Evolutionary conservation across 2,329 filamentous ascomycete genomes (phyloP).

Genomic region (Zalaria sp.): DNA sequence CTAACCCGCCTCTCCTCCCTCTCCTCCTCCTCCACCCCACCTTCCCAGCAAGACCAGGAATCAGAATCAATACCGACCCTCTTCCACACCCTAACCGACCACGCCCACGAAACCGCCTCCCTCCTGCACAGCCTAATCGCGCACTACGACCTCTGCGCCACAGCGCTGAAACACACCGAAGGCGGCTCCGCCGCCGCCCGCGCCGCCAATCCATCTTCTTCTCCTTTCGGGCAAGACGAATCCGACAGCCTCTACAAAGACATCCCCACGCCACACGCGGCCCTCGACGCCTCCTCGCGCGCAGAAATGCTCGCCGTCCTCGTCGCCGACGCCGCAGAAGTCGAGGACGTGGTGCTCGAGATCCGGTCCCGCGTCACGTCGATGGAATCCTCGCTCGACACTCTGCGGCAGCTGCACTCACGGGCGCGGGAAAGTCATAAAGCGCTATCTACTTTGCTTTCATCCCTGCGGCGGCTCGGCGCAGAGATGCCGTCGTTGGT

Average conservation of each 20-base stretch:
- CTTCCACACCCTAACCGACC: constrained; percentile 46
- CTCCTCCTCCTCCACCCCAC: constrained; percentile 6
- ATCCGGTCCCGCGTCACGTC: constrained; percentile 62
- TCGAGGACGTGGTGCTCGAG: constrained; percentile 48
- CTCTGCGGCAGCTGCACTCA: constrained; percentile 49
- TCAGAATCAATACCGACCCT: constrained; percentile 29
- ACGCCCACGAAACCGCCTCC: constrained; percentile 71
- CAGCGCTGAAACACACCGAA: constrained; percentile 80
- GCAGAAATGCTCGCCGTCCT: constrained; percentile 74
- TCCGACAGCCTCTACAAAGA: constrained; percentile 49
- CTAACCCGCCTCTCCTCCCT: constrained; percentile 1
- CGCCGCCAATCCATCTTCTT: constrained; percentile 14
- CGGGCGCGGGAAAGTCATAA: constrained; percentile 40
- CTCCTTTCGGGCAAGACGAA: constrained; percentile 37
- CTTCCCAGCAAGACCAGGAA: constrained; percentile 9
- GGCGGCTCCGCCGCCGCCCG: constrained; percentile 34
- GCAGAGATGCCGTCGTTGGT: constrained; percentile 51
- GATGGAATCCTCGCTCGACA: constrained; percentile 59
- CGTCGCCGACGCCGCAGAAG: constrained; percentile 50
- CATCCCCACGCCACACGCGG: constrained; percentile 14
- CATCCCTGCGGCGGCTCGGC: constrained; percentile 53
- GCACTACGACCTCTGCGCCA: constrained; percentile 89
- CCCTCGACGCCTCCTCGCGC: constrained; percentile 54
- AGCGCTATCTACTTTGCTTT: constrained; percentile 48
- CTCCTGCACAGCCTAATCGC: constrained; percentile 66